These are phyloP conservation scores for Stygiomarasmius scandens DNA, from an alignment of 1,284 basidiomycete species.

Conservation along the genomic window DNA sequence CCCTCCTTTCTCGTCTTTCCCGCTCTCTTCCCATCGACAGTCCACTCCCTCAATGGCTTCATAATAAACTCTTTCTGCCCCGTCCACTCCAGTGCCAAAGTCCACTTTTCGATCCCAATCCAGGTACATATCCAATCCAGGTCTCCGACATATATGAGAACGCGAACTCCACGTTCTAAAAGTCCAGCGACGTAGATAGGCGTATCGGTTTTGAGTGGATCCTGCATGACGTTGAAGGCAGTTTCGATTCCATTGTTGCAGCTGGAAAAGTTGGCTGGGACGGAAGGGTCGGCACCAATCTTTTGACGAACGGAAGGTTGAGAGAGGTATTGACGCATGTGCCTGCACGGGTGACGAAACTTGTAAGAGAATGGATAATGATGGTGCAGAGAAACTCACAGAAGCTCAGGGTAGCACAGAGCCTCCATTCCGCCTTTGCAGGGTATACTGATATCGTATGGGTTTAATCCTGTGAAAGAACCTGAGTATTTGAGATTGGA, in stretches of 20 bases:
- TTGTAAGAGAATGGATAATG: neutral
- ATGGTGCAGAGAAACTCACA: constrained; percentile 33
- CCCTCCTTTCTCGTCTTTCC: constrained; percentile 52
- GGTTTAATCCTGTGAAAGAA: constrained; percentile 40
- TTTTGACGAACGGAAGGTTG: constrained; percentile 49
- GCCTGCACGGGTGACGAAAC: constrained; percentile 31
- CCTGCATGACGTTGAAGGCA: constrained; percentile 43
- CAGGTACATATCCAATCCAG: constrained; percentile 81
- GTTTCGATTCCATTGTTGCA: constrained; percentile 45
- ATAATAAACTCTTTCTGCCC: constrained; percentile 52
- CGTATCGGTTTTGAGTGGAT: constrained; percentile 42
- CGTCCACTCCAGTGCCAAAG: constrained; percentile 63
- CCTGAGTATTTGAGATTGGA: neutral
- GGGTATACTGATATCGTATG: constrained; percentile 64
- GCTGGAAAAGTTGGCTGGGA: constrained; percentile 49
- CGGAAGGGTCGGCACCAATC: constrained; percentile 58
- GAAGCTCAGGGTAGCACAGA: constrained; percentile 52
- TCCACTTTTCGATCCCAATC: constrained; percentile 71
- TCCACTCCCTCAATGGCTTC: constrained; percentile 54
- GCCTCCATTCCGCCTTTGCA: constrained; percentile 48
- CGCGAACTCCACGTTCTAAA: constrained; percentile 73
- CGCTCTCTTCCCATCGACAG: constrained; percentile 41
- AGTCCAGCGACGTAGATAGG: constrained; percentile 66
- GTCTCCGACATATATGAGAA: constrained; percentile 64
- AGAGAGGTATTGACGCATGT: constrained; percentile 58